These are phyloP conservation scores for Cardamine chenopodiifolia DNA, from an alignment of 345 rosid species.

Conservation along the genomic window DNA sequence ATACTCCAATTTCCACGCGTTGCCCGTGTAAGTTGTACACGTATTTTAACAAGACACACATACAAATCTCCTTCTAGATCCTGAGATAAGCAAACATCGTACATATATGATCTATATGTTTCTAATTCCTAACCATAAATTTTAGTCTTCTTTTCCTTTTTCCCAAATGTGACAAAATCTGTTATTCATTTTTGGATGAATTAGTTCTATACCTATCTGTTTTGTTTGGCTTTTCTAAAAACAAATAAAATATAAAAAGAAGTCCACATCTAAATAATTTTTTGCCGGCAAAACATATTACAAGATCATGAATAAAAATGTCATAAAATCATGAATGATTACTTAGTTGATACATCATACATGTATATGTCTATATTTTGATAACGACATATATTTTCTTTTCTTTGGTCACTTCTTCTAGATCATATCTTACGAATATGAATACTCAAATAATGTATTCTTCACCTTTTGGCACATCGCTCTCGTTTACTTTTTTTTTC, in stretches of 20 bases:
- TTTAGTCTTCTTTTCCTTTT: not conserved
- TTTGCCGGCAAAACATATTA: not conserved
- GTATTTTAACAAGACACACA: not conserved
- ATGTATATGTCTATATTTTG: not conserved
- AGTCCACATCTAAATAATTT: not conserved
- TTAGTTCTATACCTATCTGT: not conserved
- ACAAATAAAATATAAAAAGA: not conserved
- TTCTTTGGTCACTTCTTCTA: conserved; percentile 10
- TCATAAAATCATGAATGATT: not conserved
- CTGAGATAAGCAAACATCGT: conserved; percentile 3
- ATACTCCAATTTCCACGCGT: not conserved
- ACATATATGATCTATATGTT: not conserved
- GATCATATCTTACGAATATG: conserved; percentile 8
- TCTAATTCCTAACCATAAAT: not conserved
- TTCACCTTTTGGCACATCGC: conserved; percentile 17
- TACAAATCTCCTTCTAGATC: conserved; percentile 17
- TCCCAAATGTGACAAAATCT: not conserved
- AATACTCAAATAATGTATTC: not conserved
- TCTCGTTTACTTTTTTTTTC: conserved; percentile 12
- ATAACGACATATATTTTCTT: conserved; percentile 7
- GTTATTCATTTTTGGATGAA: not conserved
- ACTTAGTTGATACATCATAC: not conserved
- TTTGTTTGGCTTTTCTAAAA: not conserved
- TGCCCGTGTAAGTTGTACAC: not conserved
- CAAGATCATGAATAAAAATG: not conserved